These are phyloP conservation scores for Phytophthora cactorum DNA, from an alignment of 352 stramenopile species.

Conservation along the genomic window DNA sequence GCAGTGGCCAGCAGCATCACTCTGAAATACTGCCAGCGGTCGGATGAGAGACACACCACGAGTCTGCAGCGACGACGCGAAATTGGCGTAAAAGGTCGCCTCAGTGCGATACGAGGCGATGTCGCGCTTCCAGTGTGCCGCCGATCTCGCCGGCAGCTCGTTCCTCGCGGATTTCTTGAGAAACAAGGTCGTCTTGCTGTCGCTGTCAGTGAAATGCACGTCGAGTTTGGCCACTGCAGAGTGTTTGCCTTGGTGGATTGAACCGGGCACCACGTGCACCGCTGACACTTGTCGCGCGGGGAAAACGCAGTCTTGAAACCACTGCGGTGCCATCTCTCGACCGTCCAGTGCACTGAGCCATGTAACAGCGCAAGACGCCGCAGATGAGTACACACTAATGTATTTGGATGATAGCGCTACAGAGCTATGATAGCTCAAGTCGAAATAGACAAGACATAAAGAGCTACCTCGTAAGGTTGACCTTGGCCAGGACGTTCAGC, in stretches of 20 bases:
- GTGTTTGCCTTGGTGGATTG: conserved; percentile 60
- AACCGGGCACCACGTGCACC: conserved; percentile 39
- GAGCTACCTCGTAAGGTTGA: conserved; percentile 63
- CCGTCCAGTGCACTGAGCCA: conserved; percentile 53
- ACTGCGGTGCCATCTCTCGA: conserved; percentile 47
- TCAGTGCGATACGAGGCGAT: conserved; percentile 68
- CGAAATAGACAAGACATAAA: background rate
- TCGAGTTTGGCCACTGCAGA: conserved; percentile 52
- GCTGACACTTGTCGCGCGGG: conserved; percentile 19
- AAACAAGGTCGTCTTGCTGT: conserved; percentile 48
- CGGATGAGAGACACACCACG: conserved; percentile 49
- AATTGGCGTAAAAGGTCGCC: conserved; percentile 60
- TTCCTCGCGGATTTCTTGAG: conserved; percentile 67
- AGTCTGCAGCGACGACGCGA: conserved; percentile 39
- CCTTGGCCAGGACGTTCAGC: conserved; percentile 51
- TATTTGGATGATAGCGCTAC: conserved; percentile 33
- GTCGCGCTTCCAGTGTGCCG: conserved; percentile 60
- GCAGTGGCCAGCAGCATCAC: conserved; percentile 22
- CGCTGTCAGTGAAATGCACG: conserved; percentile 25
- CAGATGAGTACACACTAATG: conserved; percentile 26
- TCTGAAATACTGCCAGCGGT: conserved; percentile 56
- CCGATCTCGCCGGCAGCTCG: conserved; percentile 52
- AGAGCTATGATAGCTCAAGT: conserved; percentile 3
- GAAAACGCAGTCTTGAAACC: conserved; percentile 49
- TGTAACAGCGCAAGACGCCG: conserved; percentile 26